phyloP scores from a whole-genome alignment of 805 yeast species.

The Saturnispora sekii region DNA sequence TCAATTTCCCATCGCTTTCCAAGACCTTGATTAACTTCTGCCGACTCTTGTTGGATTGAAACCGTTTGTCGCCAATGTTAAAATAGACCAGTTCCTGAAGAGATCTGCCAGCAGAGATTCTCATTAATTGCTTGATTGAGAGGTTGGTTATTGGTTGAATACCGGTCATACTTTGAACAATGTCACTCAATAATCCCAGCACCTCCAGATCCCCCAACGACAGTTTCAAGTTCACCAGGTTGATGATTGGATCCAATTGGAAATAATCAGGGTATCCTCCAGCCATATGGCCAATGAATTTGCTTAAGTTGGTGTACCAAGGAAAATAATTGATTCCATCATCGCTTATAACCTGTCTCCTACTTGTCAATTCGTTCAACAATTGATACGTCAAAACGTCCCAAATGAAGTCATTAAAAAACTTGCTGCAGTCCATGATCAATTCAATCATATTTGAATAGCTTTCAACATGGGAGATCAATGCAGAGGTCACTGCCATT shows the following conservation, averaged over 20 bases:
- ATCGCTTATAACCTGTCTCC: slow-evolving; percentile 55
- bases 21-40: slow-evolving; percentile 38
- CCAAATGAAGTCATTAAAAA: slow-evolving; percentile 72
- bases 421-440: slow-evolving; percentile 68
- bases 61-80: slow-evolving; percentile 53
- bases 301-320: slow-evolving; percentile 80
- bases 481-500: slow-evolving; percentile 58
- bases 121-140: slow-evolving; percentile 51
- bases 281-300: slow-evolving; percentile 69
- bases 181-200: slow-evolving; percentile 54
- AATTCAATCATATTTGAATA: slow-evolving; percentile 78
- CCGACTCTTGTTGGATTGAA: slow-evolving; percentile 38
- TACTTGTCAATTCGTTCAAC: slow-evolving; percentile 57
- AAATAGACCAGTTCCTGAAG: slow-evolving; percentile 45
- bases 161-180: slow-evolving; percentile 70
- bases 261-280: slow-evolving; percentile 41
- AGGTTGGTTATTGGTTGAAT: slow-evolving; percentile 60
- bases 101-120: slow-evolving; percentile 55
- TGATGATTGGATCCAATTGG: slow-evolving; percentile 52
- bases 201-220: slow-evolving; percentile 15
- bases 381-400: slow-evolving; percentile 72
- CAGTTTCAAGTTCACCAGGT: slow-evolving; percentile 41
- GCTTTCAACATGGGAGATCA: slow-evolving; percentile 78
- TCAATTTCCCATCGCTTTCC: slow-evolving; percentile 33
- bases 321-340: slow-evolving; percentile 75